Evolutionary conservation across 2,329 filamentous ascomycete genomes (phyloP).

Genomic region (Ophiocordyceps robertsii): DNA sequence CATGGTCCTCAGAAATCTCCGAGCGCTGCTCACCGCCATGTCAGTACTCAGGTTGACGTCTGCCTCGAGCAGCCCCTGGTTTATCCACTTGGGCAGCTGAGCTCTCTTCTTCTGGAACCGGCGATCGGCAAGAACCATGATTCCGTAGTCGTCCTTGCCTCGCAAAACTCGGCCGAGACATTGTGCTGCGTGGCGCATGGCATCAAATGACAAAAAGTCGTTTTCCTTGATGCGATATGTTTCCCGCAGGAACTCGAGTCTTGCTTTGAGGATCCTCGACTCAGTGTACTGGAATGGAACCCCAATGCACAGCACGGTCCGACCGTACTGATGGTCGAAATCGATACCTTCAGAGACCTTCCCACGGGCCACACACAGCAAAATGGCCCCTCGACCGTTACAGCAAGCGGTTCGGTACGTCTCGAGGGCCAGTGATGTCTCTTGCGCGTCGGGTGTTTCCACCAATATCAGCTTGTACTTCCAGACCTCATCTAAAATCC

Average conservation of each 20-base stretch:
- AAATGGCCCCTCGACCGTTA: conserved; percentile 84
- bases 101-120: conserved; percentile 83
- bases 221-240: conserved; percentile 95
- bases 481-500: conserved; percentile 94
- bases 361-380: conserved; percentile 89
- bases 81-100: conserved; percentile 96
- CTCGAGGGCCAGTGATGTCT: conserved; percentile 88
- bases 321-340: conserved; percentile 97
- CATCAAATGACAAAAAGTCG: conserved; percentile 96
- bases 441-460: conserved; percentile 93
- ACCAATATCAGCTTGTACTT: conserved; percentile 98
- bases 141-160: conserved; percentile 98
- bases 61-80: conserved; percentile 69
- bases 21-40: conserved; percentile 81
- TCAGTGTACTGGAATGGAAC: conserved; percentile 99
- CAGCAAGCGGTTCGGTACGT: conserved; percentile 96
- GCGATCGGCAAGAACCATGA: conserved; percentile 95
- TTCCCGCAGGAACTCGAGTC: conserved; percentile 90
- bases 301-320: conserved; percentile 89
- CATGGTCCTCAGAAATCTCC: conserved; percentile 83
- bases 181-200: conserved; percentile 97
- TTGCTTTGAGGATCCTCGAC: conserved; percentile 88
- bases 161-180: conserved; percentile 88
- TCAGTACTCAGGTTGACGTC: conserved; percentile 89
- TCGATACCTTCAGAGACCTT: conserved; percentile 98